Base-by-base conservation (phyloP, 371 early-diverging fungal genomes). In the Basidiobolus meristosporus region DNA sequence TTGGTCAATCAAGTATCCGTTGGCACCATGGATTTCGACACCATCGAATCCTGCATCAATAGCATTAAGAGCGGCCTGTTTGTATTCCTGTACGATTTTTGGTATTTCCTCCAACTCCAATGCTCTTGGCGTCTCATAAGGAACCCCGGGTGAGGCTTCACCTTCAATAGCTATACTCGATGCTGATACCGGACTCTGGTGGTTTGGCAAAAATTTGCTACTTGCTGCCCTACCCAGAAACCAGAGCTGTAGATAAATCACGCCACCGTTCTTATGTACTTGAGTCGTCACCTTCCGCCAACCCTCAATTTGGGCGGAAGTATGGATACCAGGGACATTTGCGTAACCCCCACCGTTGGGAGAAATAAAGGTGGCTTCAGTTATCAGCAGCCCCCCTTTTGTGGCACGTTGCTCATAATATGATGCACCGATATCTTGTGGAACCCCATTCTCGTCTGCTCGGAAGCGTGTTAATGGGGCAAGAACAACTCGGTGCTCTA, bases 331-430 rank as follows among this genome's bases (percentile, higher is more conserved):
- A 14, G 67, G 46, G 41, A 77, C 80, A 39, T 68, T 41, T 0
- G 85, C 79, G 2, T 76, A 59, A 41, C 85, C 80, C 9, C 87
- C 65, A 23, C 86, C 89, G 38, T 73, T 54, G 4, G 74, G 64
- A 0, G 54, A 43, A 6, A 90, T 82, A 7, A 65, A 80, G 0
- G 82, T 74, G 4, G 90, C 87, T 47, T 90, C 91, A 10, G 77
- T 53, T 20, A 86, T 51, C 36, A 85, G 54, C 29, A 78, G 48
- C 9, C 83, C 86, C 31, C 69, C 70, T 16, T 36, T 28, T 7
- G 60, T 57, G 1, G 70, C 62, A 30, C 77, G 55, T 48, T 77
- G 73, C 6, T 39, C 46, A 38, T 73, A 77, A 48, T 73, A 67
- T 38, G n/a, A n/a, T n/a, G n/a, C n/a, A n/a, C n/a, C n/a, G n/a